Base-by-base conservation (phyloP, 2,329 filamentous ascomycete genomes). In the Beauveria caledonica region DNA sequence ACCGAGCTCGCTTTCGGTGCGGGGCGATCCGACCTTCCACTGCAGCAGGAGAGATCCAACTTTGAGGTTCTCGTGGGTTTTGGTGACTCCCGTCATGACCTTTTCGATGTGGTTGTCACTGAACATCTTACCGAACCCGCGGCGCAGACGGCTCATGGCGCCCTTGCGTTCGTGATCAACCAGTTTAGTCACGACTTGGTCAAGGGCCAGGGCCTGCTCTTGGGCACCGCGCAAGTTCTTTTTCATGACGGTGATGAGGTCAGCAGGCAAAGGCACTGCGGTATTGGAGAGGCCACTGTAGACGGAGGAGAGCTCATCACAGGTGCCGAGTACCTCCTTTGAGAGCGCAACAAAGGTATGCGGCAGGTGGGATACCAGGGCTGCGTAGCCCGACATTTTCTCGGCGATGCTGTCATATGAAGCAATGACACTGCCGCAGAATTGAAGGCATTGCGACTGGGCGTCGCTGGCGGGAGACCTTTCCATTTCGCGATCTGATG, bases 311-410 rank as follows among this genome's bases (percentile, higher is more conserved):
- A 89, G 76, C 46, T 85, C 81, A 58, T 85, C 80, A 69, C 83
- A 86, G 5, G 84, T 82, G 60, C 88, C 85, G 61, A 90, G 78
- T 67, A 89, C 88, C 64, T 86, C 84, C 63, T 81, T 79, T 10
- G 86, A 85, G 21, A 89, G 77, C 27, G 15, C 33, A 6, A 36
- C 33, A 9, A 36, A 36, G 5, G 33, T 13, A 56, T 78, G 73
- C 0, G 80, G 80, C 40, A 80, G 76, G 40, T 75, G 68, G 15
- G 29, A 15, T 5, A 19, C 50, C 25, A 40, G n/a, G 7, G 19
- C 25, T 1, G 50, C n/a, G 50, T 40, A 53, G 2, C 23, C 50
- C n/a, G 50, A 53, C 50, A 53, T 53, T 53, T 53, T 53, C 33
- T 53, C 50, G 5, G 50, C 50, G 40, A 53, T 40, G 25, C 33